Percentiles rank a stretch among this genome's conserved stretches.
Evolutionary conservation across 2,329 filamentous ascomycete species (phyloP).

Genomic region (Nakataea oryzae): DNA sequence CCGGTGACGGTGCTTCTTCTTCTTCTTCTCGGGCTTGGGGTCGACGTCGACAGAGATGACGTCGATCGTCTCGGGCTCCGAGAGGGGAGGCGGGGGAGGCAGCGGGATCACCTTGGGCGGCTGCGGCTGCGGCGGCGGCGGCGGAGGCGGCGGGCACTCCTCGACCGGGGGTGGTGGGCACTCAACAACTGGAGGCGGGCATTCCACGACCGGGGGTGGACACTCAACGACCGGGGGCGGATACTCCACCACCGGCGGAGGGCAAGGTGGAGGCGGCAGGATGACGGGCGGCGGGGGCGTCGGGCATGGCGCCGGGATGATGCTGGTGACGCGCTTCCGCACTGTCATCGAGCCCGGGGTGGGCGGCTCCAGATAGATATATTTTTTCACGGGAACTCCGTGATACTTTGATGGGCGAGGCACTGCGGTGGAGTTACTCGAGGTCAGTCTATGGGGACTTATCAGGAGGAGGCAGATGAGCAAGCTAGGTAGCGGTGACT

Average conservation of each 20-base stretch:
- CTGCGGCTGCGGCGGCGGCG: slow-evolving; percentile 12
- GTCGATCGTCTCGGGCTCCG: slow-evolving; percentile 21
- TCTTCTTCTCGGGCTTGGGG: slow-evolving; percentile 9
- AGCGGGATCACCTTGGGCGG: slow-evolving; percentile 12
- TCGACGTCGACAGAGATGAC: slow-evolving; percentile 32
- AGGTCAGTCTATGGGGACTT: background rate
- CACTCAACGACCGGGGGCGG: slow-evolving; percentile 10
- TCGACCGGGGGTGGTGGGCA: slow-evolving; percentile 8
- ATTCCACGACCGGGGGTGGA: slow-evolving; percentile 10
- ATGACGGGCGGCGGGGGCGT: slow-evolving; percentile 13
- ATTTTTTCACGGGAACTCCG: slow-evolving; percentile 21
- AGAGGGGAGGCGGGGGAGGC: slow-evolving; percentile 8
- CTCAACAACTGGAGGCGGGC: slow-evolving; percentile 9
- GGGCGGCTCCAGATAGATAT: slow-evolving; percentile 29
- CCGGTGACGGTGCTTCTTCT: slow-evolving; percentile 3
- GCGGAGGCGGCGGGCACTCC: slow-evolving; percentile 12
- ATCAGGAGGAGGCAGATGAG: background rate
- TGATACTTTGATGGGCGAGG: slow-evolving; percentile 7
- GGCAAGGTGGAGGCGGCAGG: slow-evolving; percentile 10
- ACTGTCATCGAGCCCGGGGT: slow-evolving; percentile 22
- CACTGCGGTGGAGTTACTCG: slow-evolving; percentile 4
- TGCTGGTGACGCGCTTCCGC: slow-evolving; percentile 25
- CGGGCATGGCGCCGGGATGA: slow-evolving; percentile 19
- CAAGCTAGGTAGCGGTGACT: background rate
- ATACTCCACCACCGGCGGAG: slow-evolving; percentile 7